Conservation (phyloP, 169 alveolate species). For the Cryptosporidium meleagridis region DNA sequence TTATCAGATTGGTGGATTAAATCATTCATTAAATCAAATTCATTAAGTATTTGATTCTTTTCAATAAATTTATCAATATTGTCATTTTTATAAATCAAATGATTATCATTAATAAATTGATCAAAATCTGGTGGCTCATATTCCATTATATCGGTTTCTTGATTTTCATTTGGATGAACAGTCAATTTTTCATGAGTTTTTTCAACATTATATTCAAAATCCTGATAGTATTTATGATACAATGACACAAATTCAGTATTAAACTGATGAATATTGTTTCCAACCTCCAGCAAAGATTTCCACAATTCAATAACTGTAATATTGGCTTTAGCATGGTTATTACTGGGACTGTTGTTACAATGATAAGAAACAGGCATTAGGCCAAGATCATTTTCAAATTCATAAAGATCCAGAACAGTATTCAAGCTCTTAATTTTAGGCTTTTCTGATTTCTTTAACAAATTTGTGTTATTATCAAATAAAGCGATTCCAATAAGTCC, state of each 20-base stretch:
- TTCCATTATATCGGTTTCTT: background rate
- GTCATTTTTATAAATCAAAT: conserved; percentile 26
- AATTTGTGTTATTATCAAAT: background rate
- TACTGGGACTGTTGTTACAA: no score
- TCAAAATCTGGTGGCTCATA: background rate
- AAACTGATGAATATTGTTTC: conserved; percentile 29
- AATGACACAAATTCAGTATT: background rate
- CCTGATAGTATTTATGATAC: conserved; percentile 5
- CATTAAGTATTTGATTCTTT: conserved; percentile 2
- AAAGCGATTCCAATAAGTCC: background rate
- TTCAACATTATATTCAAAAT: conserved; percentile 3
- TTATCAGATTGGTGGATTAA: background rate
- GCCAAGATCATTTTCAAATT: background rate
- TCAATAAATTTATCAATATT: conserved; percentile 42
- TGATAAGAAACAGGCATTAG: background rate
- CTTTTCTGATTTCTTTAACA: background rate
- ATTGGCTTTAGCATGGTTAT: no score
- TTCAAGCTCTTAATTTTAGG: background rate
- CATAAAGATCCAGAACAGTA: background rate
- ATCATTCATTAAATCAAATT: conserved; percentile 30
- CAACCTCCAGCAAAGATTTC: conserved; percentile 23
- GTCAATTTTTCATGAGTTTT: background rate
- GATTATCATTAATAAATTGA: background rate
- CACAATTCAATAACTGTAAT: background rate
- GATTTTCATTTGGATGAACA: background rate